phyloP scores from a whole-genome alignment of 2,329 filamentous ascomycete species.

The Exophiala mesophila region DNA sequence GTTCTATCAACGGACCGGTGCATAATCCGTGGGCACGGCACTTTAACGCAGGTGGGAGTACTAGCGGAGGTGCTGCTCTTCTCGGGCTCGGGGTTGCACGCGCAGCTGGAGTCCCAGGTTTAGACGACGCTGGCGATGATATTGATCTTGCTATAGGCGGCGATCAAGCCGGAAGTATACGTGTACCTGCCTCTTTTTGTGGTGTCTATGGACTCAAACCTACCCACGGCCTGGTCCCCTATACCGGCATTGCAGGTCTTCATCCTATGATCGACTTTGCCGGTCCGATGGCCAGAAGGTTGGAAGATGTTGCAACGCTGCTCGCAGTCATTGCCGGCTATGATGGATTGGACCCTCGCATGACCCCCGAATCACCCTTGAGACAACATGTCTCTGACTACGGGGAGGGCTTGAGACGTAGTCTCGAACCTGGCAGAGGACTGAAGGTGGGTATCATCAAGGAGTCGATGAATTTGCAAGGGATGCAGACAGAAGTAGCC shows the following conservation, averaged over 20 bases:
- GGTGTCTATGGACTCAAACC: constrained; percentile 46
- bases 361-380: constrained; percentile 37
- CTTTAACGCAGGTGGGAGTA: constrained; percentile 35
- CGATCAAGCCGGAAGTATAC: constrained; percentile 38
- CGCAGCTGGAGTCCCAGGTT: constrained; percentile 14
- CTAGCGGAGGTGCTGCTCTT: constrained; percentile 34
- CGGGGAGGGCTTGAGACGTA: constrained; percentile 26
- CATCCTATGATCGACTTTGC: constrained; percentile 43
- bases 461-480: constrained; percentile 39
- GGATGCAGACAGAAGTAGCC: constrained; percentile 37
- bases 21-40: constrained; percentile 33
- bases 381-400: constrained; percentile 33
- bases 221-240: constrained; percentile 47
- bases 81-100: constrained; percentile 27
- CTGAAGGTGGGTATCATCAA: constrained; percentile 45
- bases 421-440: constrained; percentile 32
- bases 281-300: constrained; percentile 42
- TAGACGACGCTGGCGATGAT: constrained; percentile 28
- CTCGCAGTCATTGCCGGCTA: constrained; percentile 45
- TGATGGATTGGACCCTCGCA: constrained; percentile 46
- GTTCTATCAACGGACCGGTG: constrained; percentile 34
- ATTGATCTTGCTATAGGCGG: constrained; percentile 37
- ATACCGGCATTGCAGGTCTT: constrained; percentile 43
- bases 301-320: constrained; percentile 41
- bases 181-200: constrained; percentile 37